Percentiles rank a stretch among this genome's conserved stretches.
Conservation (phyloP, 306 rosid genomes). For the Vigna mungo region DNA sequence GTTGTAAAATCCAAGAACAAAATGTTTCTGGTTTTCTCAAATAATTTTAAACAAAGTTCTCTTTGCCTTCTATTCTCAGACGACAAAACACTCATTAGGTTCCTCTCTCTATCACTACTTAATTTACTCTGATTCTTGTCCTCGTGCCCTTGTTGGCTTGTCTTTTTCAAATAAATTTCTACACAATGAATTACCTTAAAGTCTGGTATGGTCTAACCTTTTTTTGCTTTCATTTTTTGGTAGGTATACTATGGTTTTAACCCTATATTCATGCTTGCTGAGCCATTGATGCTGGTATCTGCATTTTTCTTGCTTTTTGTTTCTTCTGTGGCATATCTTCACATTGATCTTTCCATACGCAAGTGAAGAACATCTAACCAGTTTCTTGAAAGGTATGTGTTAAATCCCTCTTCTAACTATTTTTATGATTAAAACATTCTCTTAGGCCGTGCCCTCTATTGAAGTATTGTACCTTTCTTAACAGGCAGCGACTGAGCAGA, state of each 20-base stretch:
- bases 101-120: neutral
- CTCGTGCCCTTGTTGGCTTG: neutral
- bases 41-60: neutral
- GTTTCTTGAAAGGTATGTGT: slow-evolving; percentile 50
- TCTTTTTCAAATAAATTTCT: neutral
- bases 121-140: neutral
- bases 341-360: slow-evolving; percentile 82
- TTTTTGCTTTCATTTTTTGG: slow-evolving; percentile 21
- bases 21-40: neutral
- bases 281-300: slow-evolving; percentile 86
- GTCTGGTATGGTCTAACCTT: slow-evolving; percentile 34
- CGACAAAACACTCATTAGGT: neutral
- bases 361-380: slow-evolving; percentile 55
- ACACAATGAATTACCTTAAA: neutral
- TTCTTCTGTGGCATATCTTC: slow-evolving; percentile 80
- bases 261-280: slow-evolving; percentile 94
- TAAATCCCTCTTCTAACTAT: slow-evolving; percentile 18
- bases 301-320: slow-evolving; percentile 78
- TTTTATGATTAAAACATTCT: slow-evolving; percentile 1
- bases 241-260: slow-evolving; percentile 91
- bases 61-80: neutral
- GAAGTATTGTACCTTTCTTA: slow-evolving; percentile 35
- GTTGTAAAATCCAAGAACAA: neutral
- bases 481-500: slow-evolving; percentile 47
- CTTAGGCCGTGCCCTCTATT: slow-evolving; percentile 29